Evolutionary conservation across 768 basidiomycete species (phyloP), one percentile per base, ranked within the genome.

Genomic region (Pleurotus tuber-regium): DNA sequence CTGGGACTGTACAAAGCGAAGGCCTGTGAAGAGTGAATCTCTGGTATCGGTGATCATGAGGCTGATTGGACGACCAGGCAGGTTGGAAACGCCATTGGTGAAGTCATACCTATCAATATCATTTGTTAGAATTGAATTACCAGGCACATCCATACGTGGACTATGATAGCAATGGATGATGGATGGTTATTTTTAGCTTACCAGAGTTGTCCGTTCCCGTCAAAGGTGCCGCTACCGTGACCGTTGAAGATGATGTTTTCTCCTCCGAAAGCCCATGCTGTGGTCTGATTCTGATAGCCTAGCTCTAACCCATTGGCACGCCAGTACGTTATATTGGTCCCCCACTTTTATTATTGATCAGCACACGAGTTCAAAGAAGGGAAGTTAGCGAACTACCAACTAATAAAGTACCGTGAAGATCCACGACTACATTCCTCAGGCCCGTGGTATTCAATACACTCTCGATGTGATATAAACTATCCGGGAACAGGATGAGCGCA

Each of bases 171-270:
- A n/a, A n/a, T n/a, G n/a, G n/a, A n/a, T n/a, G n/a, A n/a, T n/a
- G n/a, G n/a, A n/a, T n/a, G n/a, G n/a, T n/a, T n/a, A n/a, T n/a
- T n/a, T n/a, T n/a, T 21, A 8, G 41, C 10, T 54, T 40, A 69
- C 73, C 73, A 75, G 2, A 68, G 59, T 49, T 73, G 70, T 14
- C 73, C 73, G 36, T 73, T 72, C 5, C 72, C 72, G 50, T 71
- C 67, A 42, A 75, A 69, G 4, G 72, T 73, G 18, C 73, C 69
- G 11, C 52, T 56, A 9, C 62, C 69, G 52, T 68, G 59, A 2
- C 69, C 69, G 23, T 60, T 51, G 48, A 66, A 66, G 11, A 51
- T 53, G 21, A 69, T 48, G 24, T 58, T 60, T 42, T 63, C 54
- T 1, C 73, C 73, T 16, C 65, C 68, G 25, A 73, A 61, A 50